These are phyloP conservation scores for Rhamnella rubrinervis DNA, from an alignment of 331 rosid genomes.

Conservation along the genomic window DNA sequence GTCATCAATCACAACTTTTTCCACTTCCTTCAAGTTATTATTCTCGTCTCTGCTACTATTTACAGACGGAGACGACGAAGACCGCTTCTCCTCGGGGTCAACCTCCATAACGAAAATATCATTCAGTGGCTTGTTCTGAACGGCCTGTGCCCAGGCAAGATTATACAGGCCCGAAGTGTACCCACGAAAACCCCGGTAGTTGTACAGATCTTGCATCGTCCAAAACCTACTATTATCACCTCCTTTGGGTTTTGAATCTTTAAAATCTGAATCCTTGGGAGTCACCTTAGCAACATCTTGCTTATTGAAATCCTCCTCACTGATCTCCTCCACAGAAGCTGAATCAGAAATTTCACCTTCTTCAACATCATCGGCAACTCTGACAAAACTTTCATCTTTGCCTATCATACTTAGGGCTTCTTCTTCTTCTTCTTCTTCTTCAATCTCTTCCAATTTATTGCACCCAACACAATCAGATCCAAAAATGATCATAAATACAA, in stretches of 20 bases:
- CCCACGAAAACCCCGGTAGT: conserved; percentile 64
- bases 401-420: conserved; percentile 46
- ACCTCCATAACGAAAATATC: conserved; percentile 66
- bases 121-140: conserved; percentile 87
- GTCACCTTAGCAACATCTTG: conserved; percentile 36
- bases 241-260: conserved; percentile 42
- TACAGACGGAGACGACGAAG: conserved; percentile 28
- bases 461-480: conserved; percentile 41
- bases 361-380: conserved; percentile 70
- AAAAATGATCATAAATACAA: conserved; percentile 49
- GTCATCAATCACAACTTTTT: conserved; percentile 28
- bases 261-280: background rate
- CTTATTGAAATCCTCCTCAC: conserved; percentile 72
- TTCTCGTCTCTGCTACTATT: conserved; percentile 25
- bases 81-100: conserved; percentile 49
- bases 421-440: background rate
- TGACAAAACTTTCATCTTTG: conserved; percentile 31
- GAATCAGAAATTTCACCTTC: conserved; percentile 96
- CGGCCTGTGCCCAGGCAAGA: conserved; percentile 97
- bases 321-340: conserved; percentile 91
- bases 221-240: conserved; percentile 60
- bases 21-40: conserved; percentile 23
- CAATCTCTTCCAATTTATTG: conserved; percentile 31
- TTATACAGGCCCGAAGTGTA: conserved; percentile 64
- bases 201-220: conserved; percentile 73